Base-by-base conservation (phyloP, 2,329 filamentous ascomycete genomes). In the Hypoxylon sp. region DNA sequence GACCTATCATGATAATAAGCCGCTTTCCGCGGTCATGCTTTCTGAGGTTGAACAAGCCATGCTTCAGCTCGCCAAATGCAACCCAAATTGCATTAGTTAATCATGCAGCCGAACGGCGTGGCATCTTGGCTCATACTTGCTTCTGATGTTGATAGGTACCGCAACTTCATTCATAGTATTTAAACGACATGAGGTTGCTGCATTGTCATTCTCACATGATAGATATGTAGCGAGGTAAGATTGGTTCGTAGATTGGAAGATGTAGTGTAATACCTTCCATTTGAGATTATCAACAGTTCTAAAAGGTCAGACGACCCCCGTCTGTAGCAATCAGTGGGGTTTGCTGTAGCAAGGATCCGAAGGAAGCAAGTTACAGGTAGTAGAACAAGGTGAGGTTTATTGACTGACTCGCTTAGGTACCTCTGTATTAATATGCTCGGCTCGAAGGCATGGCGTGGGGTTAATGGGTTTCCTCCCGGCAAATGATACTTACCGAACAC, bases 271-370 rank as follows among this genome's bases (percentile, higher is more conserved):
- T 42, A 33, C 39, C 29, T 14, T n/a, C 39, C 53, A 46, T 46
- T 46, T 46, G 2, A 33, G 24, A 33, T 46, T n/a, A 37, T n/a
- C 14, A 29, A 8, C 8, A 42, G 5, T n/a, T 39, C 13, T 17
- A 52, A 54, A 6, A 33, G 19, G 17, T 57, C 42, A 57, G 11
- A 35, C 29, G 39, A 46, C 14, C 48, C 33, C 5, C 35, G 17
- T 10, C 39, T 22, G 24, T 56, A 51, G 33, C 17, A 56, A 56
- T 63, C 46, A 35, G 35, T 52, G 60, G 52, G 60, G 44, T 14
- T n/a, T 4, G 17, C 42, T 50, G 22, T 17, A 46, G 46, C 52
- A 57, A 63, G 60, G 60, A 35, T 63, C 10, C 33, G 17, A 39
- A 31, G 46, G 56, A 59, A 31, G 48, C 35, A 37, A 31, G 14